Conservation (phyloP, 2,329 filamentous ascomycete species). For the Dactylonectria macrodidyma region DNA sequence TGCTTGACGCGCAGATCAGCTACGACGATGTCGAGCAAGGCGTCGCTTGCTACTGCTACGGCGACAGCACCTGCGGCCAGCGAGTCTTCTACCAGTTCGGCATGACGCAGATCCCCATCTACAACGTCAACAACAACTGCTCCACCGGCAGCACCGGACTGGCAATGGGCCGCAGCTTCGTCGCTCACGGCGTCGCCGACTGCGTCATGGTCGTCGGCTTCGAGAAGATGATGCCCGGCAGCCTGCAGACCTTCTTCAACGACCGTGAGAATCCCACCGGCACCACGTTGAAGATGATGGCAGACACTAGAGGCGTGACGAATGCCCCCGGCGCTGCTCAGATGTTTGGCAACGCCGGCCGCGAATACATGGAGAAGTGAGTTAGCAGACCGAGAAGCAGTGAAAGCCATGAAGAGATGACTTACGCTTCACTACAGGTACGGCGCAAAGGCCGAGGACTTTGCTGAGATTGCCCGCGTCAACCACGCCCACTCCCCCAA, state of each 20-base stretch:
- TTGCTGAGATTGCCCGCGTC: conserved; percentile 92
- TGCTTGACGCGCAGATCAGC: conserved; percentile 89
- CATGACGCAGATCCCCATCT: conserved; percentile 95
- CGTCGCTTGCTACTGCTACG: conserved; percentile 98
- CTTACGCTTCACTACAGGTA: conserved; percentile 67
- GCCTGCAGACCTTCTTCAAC: conserved; percentile 85
- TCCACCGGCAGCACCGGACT: conserved; percentile 94
- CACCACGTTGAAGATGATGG: conserved; percentile 84
- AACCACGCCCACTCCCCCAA: conserved; percentile 93
- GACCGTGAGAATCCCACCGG: conserved; percentile 87
- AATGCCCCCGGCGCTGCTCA: conserved; percentile 91
- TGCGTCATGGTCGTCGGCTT: conserved; percentile 95
- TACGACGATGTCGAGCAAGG: conserved; percentile 98
- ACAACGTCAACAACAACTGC: conserved; percentile 99
- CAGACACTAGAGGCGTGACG: conserved; percentile 82
- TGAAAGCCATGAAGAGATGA: background rate
- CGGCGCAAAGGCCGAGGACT: conserved; percentile 87
- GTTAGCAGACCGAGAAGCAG: conserved; percentile 40
- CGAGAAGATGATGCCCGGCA: conserved; percentile 98
- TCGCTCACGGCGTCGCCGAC: conserved; percentile 85
- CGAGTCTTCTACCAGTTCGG: conserved; percentile 99
- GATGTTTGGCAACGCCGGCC: conserved; percentile 94
- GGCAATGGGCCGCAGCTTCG: conserved; percentile 84
- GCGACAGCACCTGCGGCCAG: conserved; percentile 94
- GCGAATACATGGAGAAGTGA: conserved; percentile 95